Evolutionary conservation across 495 filamentous ascomycete species (phyloP).

Genomic region (Talaromyces adpressus): DNA sequence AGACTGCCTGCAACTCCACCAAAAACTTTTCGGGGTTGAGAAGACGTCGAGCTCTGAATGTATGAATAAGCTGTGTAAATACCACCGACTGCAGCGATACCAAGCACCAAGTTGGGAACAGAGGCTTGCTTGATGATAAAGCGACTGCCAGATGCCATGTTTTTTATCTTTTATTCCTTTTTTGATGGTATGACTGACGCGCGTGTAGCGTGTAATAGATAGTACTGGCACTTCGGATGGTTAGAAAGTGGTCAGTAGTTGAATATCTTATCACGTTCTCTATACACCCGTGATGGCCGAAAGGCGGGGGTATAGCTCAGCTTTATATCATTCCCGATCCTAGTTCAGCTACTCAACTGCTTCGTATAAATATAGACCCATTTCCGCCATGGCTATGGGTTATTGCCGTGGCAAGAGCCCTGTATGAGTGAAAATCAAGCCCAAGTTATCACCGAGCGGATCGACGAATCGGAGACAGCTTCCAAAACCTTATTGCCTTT

Average conservation of each 20-base stretch:
- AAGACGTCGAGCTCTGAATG: neutral
- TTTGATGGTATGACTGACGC: neutral
- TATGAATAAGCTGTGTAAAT: slow-evolving; percentile 6
- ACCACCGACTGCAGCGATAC: neutral
- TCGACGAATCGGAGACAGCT: neutral
- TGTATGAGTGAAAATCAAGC: neutral
- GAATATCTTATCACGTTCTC: neutral
- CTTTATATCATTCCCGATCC: neutral
- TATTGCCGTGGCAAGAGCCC: too few relatives aligned
- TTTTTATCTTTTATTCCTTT: neutral
- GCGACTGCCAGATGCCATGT: neutral
- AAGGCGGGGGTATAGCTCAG: neutral
- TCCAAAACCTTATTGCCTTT: neutral
- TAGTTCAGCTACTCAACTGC: too few relatives aligned
- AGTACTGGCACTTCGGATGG: too few relatives aligned
- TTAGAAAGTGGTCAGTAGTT: neutral
- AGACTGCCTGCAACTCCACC: neutral
- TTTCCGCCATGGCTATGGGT: too few relatives aligned
- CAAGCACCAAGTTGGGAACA: neutral
- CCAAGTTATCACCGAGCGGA: neutral
- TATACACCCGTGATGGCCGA: too few relatives aligned
- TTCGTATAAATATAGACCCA: too few relatives aligned
- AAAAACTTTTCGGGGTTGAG: neutral
- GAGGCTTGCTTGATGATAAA: neutral
- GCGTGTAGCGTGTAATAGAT: too few relatives aligned